phyloP scores from a whole-genome alignment of 805 yeast genomes.

The Pichia kluyveri region DNA sequence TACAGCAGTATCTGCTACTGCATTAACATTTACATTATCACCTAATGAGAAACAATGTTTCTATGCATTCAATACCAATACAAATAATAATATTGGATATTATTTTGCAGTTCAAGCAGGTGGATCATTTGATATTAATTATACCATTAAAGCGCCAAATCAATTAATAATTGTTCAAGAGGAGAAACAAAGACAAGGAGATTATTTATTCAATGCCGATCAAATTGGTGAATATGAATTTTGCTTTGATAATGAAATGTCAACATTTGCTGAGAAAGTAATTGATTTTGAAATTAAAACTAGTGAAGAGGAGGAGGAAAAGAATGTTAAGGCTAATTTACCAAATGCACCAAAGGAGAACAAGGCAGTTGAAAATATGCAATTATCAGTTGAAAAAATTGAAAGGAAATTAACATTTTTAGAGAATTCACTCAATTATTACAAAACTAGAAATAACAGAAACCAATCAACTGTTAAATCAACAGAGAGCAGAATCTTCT shows the following conservation, averaged over 20 bases:
- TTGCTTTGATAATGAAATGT: slow-evolving; percentile 77
- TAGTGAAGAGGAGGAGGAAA: slow-evolving; percentile 29
- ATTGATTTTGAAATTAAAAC: slow-evolving; percentile 72
- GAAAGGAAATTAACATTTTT: slow-evolving; percentile 52
- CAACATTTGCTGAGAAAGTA: slow-evolving; percentile 72
- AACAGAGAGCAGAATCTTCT: slow-evolving; percentile 53
- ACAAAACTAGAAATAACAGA: slow-evolving; percentile 83
- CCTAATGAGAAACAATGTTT: slow-evolving; percentile 69
- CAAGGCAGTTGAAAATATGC: slow-evolving; percentile 47
- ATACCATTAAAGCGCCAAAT: slow-evolving; percentile 49
- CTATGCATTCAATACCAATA: slow-evolving; percentile 56
- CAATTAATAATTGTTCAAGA: slow-evolving; percentile 45
- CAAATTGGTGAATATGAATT: slow-evolving; percentile 74
- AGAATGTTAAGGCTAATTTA: slow-evolving; percentile 40
- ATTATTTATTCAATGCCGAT: slow-evolving; percentile 61
- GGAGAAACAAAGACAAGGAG: slow-evolving; percentile 67
- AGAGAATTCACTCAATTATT: slow-evolving; percentile 60
- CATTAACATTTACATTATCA: slow-evolving; percentile 65
- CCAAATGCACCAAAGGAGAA: slow-evolving; percentile 52
- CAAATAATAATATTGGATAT: slow-evolving; percentile 54
- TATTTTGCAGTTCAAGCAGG: slow-evolving; percentile 81
- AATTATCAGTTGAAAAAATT: slow-evolving; percentile 44
- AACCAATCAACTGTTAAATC: slow-evolving; percentile 75
- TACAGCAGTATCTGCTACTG: slow-evolving; percentile 28
- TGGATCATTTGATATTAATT: slow-evolving; percentile 74